A percentile compares a stretch with the other conserved stretches of the same genome.
Evolutionary conservation across 768 basidiomycete genomes (phyloP).

Genomic region (Leucogyrophana mollusca): DNA sequence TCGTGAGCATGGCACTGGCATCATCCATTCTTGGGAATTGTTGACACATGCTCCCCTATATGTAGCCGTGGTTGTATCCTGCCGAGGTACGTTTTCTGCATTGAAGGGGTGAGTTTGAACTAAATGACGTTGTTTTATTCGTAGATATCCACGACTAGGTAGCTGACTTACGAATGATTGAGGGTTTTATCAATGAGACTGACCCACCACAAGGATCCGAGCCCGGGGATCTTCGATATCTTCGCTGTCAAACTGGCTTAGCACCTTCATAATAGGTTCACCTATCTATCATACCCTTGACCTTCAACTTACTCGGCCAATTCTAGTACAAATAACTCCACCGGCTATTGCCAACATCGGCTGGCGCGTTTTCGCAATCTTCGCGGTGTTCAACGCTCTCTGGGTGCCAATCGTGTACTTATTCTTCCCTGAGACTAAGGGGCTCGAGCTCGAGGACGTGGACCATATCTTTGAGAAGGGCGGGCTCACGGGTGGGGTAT

Average conservation of each 20-base stretch:
- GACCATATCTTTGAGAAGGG: constrained; percentile 41
- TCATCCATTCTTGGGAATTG: neutral
- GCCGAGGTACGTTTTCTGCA: constrained; percentile 21
- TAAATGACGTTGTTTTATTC: neutral
- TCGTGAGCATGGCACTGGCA: constrained; percentile 26
- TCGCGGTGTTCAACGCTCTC: constrained; percentile 42
- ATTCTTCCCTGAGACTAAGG: constrained; percentile 36
- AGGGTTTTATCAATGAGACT: too few relatives aligned
- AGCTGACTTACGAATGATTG: too few relatives aligned
- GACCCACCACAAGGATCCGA: constrained; percentile 37
- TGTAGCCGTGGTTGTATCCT: constrained; percentile 35
- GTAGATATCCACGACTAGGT: constrained; percentile 38
- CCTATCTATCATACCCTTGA: neutral
- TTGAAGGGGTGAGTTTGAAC: neutral
- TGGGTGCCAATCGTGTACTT: constrained; percentile 40
- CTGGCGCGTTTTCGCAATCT: constrained; percentile 46
- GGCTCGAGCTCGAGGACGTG: constrained; percentile 38
- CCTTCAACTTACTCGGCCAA: neutral
- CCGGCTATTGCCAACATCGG: constrained; percentile 41
- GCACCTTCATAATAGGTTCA: constrained; percentile 2
- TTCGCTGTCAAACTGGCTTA: constrained; percentile 20
- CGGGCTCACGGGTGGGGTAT: constrained; percentile 41
- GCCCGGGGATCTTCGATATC: constrained; percentile 34
- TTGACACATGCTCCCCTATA: too few relatives aligned
- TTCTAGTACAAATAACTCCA: constrained; percentile 38